Conservation (phyloP, 495 filamentous ascomycete species). For the Hypoxylon perforatum region DNA sequence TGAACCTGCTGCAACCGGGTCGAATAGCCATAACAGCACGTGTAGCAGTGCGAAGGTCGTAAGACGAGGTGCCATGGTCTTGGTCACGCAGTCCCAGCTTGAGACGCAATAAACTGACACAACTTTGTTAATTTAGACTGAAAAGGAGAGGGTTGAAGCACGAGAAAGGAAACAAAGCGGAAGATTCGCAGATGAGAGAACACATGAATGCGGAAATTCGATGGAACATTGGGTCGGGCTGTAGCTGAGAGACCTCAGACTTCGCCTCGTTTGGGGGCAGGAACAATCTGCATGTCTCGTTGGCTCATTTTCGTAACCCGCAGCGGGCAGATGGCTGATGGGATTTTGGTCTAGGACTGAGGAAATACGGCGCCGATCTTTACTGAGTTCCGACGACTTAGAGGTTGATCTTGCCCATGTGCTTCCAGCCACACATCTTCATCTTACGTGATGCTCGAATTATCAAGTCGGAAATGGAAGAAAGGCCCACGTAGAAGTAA, state of each 20-base stretch:
- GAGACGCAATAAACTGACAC: neutral
- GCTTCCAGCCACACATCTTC: neutral
- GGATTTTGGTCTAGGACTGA: neutral
- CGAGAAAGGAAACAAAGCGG: neutral
- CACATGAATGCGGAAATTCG: neutral
- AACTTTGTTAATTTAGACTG: neutral
- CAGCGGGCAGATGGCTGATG: neutral
- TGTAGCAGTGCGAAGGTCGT: neutral
- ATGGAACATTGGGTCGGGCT: neutral
- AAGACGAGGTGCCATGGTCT: neutral
- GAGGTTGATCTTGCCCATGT: neutral
- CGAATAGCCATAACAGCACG: neutral
- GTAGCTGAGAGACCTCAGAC: neutral
- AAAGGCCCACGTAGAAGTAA: neutral
- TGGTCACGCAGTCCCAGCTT: neutral
- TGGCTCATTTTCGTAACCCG: neutral
- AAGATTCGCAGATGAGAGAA: neutral
- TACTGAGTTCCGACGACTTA: neutral
- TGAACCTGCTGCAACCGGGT: slow-evolving; percentile 4
- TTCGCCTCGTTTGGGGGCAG: slow-evolving; percentile 3
- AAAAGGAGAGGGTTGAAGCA: neutral
- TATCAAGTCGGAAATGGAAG: neutral
- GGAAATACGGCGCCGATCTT: neutral
- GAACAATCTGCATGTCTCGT: neutral
- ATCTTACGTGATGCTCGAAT: neutral